phyloP scores from a whole-genome alignment of 1,284 basidiomycete genomes.

The Ceratobasidium sp. region DNA sequence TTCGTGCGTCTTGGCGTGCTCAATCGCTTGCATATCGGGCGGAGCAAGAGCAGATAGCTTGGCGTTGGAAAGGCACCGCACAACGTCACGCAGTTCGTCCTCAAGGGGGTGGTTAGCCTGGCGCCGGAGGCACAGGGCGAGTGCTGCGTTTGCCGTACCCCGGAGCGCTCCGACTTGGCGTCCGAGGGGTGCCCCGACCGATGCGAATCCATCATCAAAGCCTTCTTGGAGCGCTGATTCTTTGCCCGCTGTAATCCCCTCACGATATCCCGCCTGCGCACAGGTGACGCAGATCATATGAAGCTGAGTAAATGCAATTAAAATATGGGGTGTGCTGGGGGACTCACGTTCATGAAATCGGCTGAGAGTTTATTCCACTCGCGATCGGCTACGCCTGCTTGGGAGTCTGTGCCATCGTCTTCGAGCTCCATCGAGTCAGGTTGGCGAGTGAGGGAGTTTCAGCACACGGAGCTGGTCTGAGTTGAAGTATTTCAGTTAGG shows the following conservation, averaged over 20 bases:
- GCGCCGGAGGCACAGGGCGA: constrained; percentile 60
- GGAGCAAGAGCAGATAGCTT: constrained; percentile 74
- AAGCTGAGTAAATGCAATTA: background rate
- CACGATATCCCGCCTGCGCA: constrained; percentile 82
- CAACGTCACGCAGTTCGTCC: constrained; percentile 64
- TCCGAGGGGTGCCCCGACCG: constrained; percentile 76
- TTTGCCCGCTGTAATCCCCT: constrained; percentile 88
- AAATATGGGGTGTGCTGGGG: background rate
- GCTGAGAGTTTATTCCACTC: constrained; percentile 46
- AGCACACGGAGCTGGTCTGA: constrained; percentile 7
- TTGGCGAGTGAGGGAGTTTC: constrained; percentile 24
- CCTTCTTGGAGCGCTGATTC: constrained; percentile 80
- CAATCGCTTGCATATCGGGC: constrained; percentile 74
- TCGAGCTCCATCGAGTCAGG: constrained; percentile 44
- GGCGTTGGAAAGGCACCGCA: constrained; percentile 64
- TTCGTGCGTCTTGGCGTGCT: constrained; percentile 61
- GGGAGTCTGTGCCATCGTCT: constrained; percentile 24
- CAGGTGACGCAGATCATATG: background rate
- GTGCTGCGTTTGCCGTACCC: constrained; percentile 69
- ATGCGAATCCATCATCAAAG: constrained; percentile 81
- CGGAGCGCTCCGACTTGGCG: constrained; percentile 75
- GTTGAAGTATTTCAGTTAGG: no score
- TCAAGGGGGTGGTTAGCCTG: constrained; percentile 17
- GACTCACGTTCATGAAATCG: constrained; percentile 44
- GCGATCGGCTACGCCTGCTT: constrained; percentile 34